Conservation (phyloP, 2,329 filamentous ascomycete genomes). For the Hypoxylon rubiginosum region DNA sequence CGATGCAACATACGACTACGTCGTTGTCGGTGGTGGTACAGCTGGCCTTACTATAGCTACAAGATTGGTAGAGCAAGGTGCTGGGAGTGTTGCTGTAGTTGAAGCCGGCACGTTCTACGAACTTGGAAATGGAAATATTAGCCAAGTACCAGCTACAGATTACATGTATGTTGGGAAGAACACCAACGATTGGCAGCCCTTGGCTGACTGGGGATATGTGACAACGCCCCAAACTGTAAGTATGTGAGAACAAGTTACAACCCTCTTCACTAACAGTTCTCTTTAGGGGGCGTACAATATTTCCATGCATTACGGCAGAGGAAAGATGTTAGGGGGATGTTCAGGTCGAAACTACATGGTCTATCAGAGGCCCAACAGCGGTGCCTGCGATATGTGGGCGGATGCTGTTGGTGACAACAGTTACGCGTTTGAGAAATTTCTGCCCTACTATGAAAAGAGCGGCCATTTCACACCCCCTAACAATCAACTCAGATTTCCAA, state of each 20-base stretch:
- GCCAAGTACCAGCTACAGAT: slow-evolving; percentile 18
- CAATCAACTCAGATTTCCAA: no score
- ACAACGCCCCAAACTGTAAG: slow-evolving; percentile 46
- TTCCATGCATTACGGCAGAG: no score
- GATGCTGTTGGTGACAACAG: slow-evolving; percentile 44
- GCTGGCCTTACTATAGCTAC: slow-evolving; percentile 55
- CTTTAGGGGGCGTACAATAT: no score
- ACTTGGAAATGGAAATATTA: slow-evolving; percentile 46
- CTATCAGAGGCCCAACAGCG: slow-evolving; percentile 47
- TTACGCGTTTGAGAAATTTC: slow-evolving; percentile 45
- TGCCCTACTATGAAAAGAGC: slow-evolving; percentile 46
- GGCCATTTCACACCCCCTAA: no score
- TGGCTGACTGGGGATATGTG: slow-evolving; percentile 46
- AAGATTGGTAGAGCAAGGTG: slow-evolving; percentile 49
- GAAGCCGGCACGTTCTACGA: slow-evolving; percentile 57
- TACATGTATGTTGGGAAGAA: slow-evolving; percentile 19
- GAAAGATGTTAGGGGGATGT: slow-evolving; percentile 48
- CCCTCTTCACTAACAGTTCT: no score
- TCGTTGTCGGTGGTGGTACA: slow-evolving; percentile 56
- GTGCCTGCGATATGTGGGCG: slow-evolving; percentile 46
- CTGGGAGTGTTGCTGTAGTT: slow-evolving; percentile 53
- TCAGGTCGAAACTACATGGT: slow-evolving; percentile 52
- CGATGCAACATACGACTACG: no score
- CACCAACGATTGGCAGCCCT: slow-evolving; percentile 26
- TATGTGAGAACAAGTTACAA: no score